Percentiles rank a stretch among this genome's conserved stretches.
These are phyloP conservation scores for Polytrichum commune DNA, from an alignment of 225 moss, liverwort and hornwort genomes.

Conservation along the genomic window DNA sequence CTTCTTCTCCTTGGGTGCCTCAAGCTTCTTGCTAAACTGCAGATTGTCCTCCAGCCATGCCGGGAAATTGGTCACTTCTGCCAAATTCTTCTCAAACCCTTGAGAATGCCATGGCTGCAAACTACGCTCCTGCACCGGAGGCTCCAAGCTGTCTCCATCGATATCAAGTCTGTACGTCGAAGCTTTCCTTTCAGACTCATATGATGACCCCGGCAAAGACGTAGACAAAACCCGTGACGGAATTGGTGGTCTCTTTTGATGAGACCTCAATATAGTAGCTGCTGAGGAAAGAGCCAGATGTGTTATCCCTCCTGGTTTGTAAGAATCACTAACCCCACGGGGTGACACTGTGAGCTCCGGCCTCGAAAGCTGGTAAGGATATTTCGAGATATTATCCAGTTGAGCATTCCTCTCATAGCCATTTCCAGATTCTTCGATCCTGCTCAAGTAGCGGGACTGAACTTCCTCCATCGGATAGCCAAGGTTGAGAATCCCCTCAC, in stretches of 20 bases:
- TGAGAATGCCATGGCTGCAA: constrained; percentile 77
- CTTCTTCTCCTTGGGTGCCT: constrained; percentile 76
- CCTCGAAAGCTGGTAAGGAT: constrained; percentile 2
- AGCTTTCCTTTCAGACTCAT: constrained; percentile 18
- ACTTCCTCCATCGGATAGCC: constrained; percentile 10
- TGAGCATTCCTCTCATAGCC: background rate
- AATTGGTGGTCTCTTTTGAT: constrained; percentile 4
- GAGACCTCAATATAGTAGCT: constrained; percentile 24
- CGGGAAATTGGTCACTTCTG: constrained; percentile 56
- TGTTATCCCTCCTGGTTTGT: constrained; percentile 1
- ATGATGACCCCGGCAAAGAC: constrained; percentile 12
- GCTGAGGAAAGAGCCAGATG: constrained; percentile 24
- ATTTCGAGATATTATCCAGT: background rate
- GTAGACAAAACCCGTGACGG: background rate
- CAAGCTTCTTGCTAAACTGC: constrained; percentile 74
- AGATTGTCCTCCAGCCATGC: constrained; percentile 72
- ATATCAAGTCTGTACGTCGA: constrained; percentile 20
- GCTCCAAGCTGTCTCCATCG: background rate
- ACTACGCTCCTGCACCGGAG: background rate
- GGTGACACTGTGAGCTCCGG: background rate
- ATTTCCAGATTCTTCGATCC: constrained; percentile 12
- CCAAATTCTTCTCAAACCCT: constrained; percentile 56
- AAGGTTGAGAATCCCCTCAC: constrained; percentile 7
- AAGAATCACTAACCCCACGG: constrained; percentile 17
- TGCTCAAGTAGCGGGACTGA: constrained; percentile 7